These are phyloP conservation scores for Bondarzewia mesenterica DNA, from an alignment of 1,284 basidiomycete genomes.

Conservation along the genomic window DNA sequence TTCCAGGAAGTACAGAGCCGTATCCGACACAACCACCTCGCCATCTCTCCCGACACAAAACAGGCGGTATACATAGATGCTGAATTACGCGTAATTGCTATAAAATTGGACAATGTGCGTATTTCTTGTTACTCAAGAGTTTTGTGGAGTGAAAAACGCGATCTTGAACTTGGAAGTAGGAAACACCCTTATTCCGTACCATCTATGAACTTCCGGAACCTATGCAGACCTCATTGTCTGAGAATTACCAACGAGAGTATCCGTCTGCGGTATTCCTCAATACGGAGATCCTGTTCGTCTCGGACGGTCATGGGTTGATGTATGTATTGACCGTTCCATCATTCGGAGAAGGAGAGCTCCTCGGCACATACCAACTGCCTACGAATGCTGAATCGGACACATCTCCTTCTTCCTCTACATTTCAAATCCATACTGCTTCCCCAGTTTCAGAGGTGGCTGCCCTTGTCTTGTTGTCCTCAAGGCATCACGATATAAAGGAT, in stretches of 20 bases:
- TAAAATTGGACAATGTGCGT: constrained; percentile 54
- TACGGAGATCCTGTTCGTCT: constrained; percentile 44
- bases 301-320: constrained; percentile 68
- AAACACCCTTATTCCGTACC: constrained; percentile 46
- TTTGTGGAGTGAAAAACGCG: neutral
- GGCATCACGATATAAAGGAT: constrained; percentile 28
- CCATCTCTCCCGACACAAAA: constrained; percentile 35
- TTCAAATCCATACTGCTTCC: constrained; percentile 46
- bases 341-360: constrained; percentile 31
- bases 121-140: neutral
- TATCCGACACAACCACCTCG: constrained; percentile 81
- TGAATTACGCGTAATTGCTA: constrained; percentile 52
- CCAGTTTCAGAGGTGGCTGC: constrained; percentile 29
- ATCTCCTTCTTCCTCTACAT: constrained; percentile 34
- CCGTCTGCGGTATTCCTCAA: constrained; percentile 62
- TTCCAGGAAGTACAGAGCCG: constrained; percentile 79
- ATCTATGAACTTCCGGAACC: constrained; percentile 55
- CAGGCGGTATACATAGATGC: constrained; percentile 67
- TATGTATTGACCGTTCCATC: constrained; percentile 44
- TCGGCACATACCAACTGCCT: constrained; percentile 47
- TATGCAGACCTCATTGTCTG: constrained; percentile 29
- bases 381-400: no score
- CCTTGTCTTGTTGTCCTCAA: constrained; percentile 49
- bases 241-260: constrained; percentile 56
- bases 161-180: constrained; percentile 30